Conservation (phyloP, 345 rosid species). For the Eucalyptus shirleyi region DNA sequence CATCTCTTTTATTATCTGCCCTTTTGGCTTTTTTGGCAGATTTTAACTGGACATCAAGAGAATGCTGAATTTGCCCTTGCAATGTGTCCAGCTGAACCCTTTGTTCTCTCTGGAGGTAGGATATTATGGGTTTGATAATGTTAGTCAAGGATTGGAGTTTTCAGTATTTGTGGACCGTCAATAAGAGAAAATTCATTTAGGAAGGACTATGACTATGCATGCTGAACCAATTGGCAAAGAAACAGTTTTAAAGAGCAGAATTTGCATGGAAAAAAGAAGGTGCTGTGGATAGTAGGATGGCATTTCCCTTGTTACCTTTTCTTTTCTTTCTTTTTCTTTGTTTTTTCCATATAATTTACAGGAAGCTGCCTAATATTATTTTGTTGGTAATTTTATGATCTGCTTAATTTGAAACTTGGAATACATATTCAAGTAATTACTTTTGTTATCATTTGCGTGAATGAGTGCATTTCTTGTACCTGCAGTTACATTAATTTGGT, state of each 20-base stretch:
- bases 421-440: not conserved
- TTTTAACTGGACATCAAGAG: constrained; percentile 95
- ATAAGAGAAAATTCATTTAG: not conserved
- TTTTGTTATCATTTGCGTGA: not conserved
- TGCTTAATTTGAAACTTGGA: not conserved
- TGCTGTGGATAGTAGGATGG: not conserved
- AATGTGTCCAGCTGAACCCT: constrained; percentile 96
- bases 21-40: constrained; percentile 23
- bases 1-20: not conserved
- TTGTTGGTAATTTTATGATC: not conserved
- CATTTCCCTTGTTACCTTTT: not conserved
- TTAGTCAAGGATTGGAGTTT: not conserved
- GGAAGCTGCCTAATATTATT: not conserved
- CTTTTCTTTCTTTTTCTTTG: not conserved
- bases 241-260: not conserved
- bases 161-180: not conserved
- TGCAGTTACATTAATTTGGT: not conserved
- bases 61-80: constrained; percentile 99
- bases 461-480: not conserved
- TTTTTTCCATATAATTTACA: not conserved
- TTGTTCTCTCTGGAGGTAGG: constrained; percentile 98
- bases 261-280: not conserved
- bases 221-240: not conserved
- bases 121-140: not conserved
- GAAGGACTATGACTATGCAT: not conserved